Evolutionary conservation across 2,329 filamentous ascomycete species (phyloP), one percentile per base, ranked within the genome.

Genomic region (Grosmannia penicillata): DNA sequence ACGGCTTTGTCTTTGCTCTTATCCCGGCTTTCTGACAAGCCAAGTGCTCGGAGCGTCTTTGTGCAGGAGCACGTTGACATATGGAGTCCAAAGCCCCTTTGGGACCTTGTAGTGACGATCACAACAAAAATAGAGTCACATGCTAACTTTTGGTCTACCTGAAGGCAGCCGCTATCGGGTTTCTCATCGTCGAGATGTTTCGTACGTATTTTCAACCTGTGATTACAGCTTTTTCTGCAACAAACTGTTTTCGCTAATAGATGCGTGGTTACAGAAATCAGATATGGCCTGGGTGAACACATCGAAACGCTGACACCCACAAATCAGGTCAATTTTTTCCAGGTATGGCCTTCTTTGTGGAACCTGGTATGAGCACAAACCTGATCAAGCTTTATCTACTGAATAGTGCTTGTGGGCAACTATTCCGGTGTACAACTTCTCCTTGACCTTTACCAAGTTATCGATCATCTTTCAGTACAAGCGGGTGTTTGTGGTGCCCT

Each of bases 381-480:
- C 28, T 30, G 17, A 32, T 19, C 8, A 22, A 11, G 17, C 8
- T 7, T 21, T 17, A 6, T 18, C 6, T n/a, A 19, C 23, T 34
- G 8, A 8, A 2, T 21, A 37, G 36, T 37, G 36, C n/a, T n/a
- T 37, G 4, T 37, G 36, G 36, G 36, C 36, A 11, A 37, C 36
- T 8, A 37, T 37, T 14, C 36, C 36, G 7, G 36, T 37, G 4
- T 37, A 37, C 36, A 37, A 37, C 27, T 24, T 37, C 10, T 30
- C 36, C 18, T 15, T 37, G 19, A 37, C 27, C 4, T 37, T 37
- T 18, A 24, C 19, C 36, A 37, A 37, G 19, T 28, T 37, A 17
- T 37, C 36, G 15, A 37, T 37, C 22, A 37, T 37, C 21, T 37
- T 37, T 28, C 36, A 37, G 36, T 37, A 37, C 36, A 37, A 37